These are phyloP conservation scores for Zygotorulaspora florentina DNA, from an alignment of 805 yeast species.

Conservation along the genomic window DNA sequence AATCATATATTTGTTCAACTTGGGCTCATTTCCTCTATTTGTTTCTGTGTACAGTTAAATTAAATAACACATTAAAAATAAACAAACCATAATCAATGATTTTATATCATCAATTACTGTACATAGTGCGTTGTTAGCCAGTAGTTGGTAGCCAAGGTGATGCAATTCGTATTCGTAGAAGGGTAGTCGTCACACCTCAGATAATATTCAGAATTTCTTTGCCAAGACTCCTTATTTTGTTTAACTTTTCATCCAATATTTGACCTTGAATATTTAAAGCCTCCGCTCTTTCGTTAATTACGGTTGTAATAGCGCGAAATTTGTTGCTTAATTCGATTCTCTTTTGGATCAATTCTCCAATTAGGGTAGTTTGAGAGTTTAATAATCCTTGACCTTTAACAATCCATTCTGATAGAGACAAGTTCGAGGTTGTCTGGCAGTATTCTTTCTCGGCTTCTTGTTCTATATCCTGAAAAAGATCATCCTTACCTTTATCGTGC, in stretches of 20 bases:
- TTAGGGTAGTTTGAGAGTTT: constrained; percentile 34
- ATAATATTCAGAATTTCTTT: constrained; percentile 38
- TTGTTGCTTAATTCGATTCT: constrained; percentile 41
- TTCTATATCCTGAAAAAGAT: constrained; percentile 13
- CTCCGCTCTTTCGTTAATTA: constrained; percentile 37
- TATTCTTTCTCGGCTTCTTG: constrained; percentile 22
- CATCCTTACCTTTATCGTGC: neutral
- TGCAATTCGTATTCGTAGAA: neutral
- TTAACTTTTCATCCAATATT: constrained; percentile 34
- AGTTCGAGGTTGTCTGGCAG: constrained; percentile 27
- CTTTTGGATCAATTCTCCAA: constrained; percentile 35
- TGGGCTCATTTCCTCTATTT: constrained; percentile 9
- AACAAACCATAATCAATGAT: constrained; percentile 15
- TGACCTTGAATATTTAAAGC: constrained; percentile 34
- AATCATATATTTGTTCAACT: constrained; percentile 3
- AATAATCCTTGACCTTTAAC: constrained; percentile 34
- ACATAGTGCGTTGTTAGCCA: neutral
- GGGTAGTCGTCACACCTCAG: constrained; percentile 9
- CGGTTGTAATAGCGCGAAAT: constrained; percentile 37
- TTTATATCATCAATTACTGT: constrained; percentile 2
- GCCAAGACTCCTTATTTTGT: constrained; percentile 41
- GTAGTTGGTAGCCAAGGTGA: neutral
- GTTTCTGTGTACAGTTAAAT: constrained; percentile 23
- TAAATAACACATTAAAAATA: constrained; percentile 19
- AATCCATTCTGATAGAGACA: constrained; percentile 38